These are phyloP conservation scores for Poterioochromonas sp. DNA, from an alignment of 352 stramenopile genomes.

Conservation along the genomic window DNA sequence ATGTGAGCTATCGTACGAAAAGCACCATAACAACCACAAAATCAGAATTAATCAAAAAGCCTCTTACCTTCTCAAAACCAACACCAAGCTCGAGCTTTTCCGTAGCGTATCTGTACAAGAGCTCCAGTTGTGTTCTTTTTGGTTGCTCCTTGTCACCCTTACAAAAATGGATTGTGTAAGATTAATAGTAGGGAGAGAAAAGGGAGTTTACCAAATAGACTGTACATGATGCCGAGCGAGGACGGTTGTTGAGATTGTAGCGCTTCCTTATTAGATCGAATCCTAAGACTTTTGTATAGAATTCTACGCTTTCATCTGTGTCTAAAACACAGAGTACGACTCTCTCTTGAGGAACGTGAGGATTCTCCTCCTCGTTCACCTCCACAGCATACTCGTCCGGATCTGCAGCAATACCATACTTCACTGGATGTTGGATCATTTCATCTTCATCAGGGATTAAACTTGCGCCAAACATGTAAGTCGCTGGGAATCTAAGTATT, in stretches of 20 bases:
- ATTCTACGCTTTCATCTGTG: background rate
- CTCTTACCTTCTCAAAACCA: background rate
- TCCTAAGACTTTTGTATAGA: background rate
- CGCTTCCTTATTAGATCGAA: background rate
- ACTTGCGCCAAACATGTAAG: background rate
- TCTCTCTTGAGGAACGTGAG: background rate
- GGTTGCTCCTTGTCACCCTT: background rate
- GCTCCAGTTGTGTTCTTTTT: background rate
- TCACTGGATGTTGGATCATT: background rate
- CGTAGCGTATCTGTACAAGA: background rate
- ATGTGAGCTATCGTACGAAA: too few relatives aligned
- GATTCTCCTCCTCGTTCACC: background rate
- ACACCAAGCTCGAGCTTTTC: background rate
- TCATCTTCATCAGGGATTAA: slow-evolving; percentile 11
- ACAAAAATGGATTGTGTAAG: background rate
- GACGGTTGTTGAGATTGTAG: slow-evolving; percentile 13
- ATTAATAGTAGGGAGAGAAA: background rate
- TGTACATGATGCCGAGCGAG: background rate
- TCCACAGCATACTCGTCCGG: background rate
- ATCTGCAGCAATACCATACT: background rate
- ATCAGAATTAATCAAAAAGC: too few relatives aligned
- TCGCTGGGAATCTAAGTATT: background rate
- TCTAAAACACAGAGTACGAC: background rate
- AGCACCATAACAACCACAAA: too few relatives aligned
- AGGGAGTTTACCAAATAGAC: background rate